Evolutionary conservation across 495 filamentous ascomycete species (phyloP).

Genomic region (Aspergillus hancockii): DNA sequence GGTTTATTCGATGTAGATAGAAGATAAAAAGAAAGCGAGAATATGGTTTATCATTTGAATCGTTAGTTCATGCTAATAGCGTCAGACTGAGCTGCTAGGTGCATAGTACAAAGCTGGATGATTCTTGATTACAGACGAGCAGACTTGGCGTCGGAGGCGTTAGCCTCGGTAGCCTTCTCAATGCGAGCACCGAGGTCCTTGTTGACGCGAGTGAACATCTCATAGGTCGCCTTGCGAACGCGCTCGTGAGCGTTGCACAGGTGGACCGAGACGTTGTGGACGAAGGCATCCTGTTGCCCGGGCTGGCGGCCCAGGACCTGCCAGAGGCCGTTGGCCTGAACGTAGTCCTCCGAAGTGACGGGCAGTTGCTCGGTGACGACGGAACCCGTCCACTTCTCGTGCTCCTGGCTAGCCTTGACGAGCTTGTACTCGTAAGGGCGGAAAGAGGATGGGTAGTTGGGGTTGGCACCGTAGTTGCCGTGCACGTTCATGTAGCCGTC

Average conservation of each 20-base stretch:
- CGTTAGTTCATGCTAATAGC: background rate
- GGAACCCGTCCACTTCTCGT: slow-evolving; percentile 62
- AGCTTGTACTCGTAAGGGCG: slow-evolving; percentile 56
- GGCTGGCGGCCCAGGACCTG: slow-evolving; percentile 60
- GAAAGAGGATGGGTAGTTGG: slow-evolving; percentile 69
- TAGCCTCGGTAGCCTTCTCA: slow-evolving; percentile 44
- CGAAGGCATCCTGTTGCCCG: slow-evolving; percentile 68
- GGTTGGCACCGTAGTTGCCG: slow-evolving; percentile 70
- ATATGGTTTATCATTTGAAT: background rate
- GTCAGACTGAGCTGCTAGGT: background rate
- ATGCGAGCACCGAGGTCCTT: slow-evolving; percentile 44
- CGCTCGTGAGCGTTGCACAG: slow-evolving; percentile 48
- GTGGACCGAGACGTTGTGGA: slow-evolving; percentile 60
- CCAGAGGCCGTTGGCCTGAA: slow-evolving; percentile 66
- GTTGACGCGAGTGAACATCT: slow-evolving; percentile 48
- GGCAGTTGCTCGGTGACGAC: slow-evolving; percentile 45
- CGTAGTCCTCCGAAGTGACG: slow-evolving; percentile 61
- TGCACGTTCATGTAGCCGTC: slow-evolving; percentile 70
- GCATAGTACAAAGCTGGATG: background rate
- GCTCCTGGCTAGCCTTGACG: slow-evolving; percentile 59
- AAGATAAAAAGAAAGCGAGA: background rate
- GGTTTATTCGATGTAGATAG: background rate
- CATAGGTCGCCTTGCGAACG: slow-evolving; percentile 60
- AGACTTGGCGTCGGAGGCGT: slow-evolving; percentile 22
- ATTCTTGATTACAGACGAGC: slow-evolving; percentile 33